These are phyloP conservation scores for Diaporthe helianthi DNA, from an alignment of 2,329 filamentous ascomycete genomes.

Conservation along the genomic window DNA sequence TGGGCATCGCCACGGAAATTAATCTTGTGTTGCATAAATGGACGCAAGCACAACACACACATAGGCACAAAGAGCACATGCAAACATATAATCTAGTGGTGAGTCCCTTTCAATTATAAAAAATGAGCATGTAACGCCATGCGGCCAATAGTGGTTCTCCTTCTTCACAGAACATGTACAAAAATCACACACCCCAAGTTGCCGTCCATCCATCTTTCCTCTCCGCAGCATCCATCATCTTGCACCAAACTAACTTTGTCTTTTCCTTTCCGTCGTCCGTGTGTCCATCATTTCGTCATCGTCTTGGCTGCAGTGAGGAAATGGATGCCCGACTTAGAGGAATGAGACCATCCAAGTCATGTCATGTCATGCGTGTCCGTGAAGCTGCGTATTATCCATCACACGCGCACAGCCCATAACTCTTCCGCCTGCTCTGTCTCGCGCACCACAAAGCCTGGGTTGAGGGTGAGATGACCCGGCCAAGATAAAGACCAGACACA, in stretches of 20 bases:
- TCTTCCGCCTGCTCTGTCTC: background rate
- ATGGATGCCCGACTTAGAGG: conserved; percentile 4
- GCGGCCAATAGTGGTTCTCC: conserved; percentile 32
- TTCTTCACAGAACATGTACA: conserved; percentile 27
- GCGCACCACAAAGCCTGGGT: background rate
- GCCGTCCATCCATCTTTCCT: background rate
- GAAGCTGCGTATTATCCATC: background rate
- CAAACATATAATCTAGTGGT: background rate
- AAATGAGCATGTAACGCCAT: conserved; percentile 34
- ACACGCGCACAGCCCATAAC: background rate
- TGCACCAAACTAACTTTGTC: background rate
- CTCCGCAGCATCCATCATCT: background rate
- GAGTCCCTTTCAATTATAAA: conserved; percentile 27
- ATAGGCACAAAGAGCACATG: background rate
- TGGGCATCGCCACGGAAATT: background rate
- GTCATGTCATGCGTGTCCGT: background rate
- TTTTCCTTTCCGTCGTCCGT: background rate
- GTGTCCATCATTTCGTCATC: conserved; percentile 7
- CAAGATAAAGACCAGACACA: background rate
- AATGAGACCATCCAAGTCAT: conserved; percentile 15
- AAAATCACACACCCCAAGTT: conserved; percentile 10
- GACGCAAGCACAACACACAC: background rate
- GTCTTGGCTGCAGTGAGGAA: background rate
- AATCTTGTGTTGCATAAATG: background rate
- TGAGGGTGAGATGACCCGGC: background rate